phyloP scores from a whole-genome alignment of 176 grass and related monocot genomes.

The Ensete ventricosum region DNA sequence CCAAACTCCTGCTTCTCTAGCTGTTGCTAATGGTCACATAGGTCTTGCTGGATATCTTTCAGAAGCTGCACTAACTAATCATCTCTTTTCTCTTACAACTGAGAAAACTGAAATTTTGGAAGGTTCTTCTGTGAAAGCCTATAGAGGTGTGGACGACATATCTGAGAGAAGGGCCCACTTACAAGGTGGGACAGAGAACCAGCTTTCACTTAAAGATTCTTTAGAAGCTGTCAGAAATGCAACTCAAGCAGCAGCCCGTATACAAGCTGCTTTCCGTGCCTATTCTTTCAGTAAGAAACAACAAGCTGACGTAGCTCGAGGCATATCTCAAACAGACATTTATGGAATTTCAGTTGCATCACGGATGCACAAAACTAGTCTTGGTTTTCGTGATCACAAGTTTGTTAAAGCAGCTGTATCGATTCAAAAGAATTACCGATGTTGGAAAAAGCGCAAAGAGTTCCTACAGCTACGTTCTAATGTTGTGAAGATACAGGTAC shows the following conservation, averaged over 20 bases:
- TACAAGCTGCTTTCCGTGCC: conserved; percentile 63
- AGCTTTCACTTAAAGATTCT: conserved; percentile 75
- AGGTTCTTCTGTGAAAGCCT: conserved; percentile 6
- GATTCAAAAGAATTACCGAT: conserved; percentile 88
- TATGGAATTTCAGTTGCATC: conserved; percentile 21
- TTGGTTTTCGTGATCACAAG: conserved; percentile 20
- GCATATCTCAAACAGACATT: conserved; percentile 21
- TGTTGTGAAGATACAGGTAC: conserved; percentile 84
- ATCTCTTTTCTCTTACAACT: conserved; percentile 53
- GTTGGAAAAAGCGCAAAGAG: conserved; percentile 77
- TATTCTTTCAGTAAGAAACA: conserved; percentile 63
- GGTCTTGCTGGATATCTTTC: conserved; percentile 91
- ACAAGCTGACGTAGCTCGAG: conserved; percentile 27
- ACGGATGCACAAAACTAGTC: neutral
- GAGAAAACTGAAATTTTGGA: conserved; percentile 26
- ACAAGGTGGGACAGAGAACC: conserved; percentile 51
- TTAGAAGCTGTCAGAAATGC: conserved; percentile 56
- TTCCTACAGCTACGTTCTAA: conserved; percentile 41
- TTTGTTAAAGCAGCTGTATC: conserved; percentile 67
- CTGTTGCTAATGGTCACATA: conserved; percentile 46
- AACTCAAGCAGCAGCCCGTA: conserved; percentile 70
- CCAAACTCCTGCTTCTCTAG: conserved; percentile 56
- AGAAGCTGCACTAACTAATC: conserved; percentile 60
- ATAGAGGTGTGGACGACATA: conserved; percentile 41
- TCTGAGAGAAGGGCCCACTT: conserved; percentile 42